Evolutionary conservation across 1,139 yeast species (phyloP).

Genomic region (Saccharomycopsis hybrid): DNA sequence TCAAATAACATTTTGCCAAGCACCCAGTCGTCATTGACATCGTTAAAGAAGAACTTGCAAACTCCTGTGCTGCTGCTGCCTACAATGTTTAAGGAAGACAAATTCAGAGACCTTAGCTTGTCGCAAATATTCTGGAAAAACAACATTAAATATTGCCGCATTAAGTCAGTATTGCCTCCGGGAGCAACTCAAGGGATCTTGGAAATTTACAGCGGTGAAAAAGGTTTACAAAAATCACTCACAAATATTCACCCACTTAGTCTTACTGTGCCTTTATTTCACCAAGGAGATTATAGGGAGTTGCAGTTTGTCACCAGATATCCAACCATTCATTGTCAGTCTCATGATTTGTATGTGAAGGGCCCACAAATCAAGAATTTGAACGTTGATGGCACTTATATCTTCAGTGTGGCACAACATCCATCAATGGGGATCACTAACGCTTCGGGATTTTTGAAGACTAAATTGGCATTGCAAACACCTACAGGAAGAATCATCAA

Average conservation of each 20-base stretch:
- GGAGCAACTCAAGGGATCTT: conserved; percentile 62
- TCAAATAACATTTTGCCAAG: conserved; percentile 22
- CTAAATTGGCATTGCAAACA: conserved; percentile 65
- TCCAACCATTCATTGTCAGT: conserved; percentile 63
- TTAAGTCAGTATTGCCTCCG: conserved; percentile 77
- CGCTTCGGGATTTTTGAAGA: conserved; percentile 35
- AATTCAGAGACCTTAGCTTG: conserved; percentile 44
- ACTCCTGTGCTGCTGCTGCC: conserved; percentile 27
- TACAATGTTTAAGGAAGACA: conserved; percentile 34
- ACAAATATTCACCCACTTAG: conserved; percentile 65
- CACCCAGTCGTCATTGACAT: not conserved
- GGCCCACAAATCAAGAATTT: conserved; percentile 77
- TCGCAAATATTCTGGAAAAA: conserved; percentile 73
- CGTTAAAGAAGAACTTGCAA: not conserved
- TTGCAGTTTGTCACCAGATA: conserved; percentile 64
- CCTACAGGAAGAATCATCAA: conserved; percentile 78
- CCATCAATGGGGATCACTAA: conserved; percentile 53
- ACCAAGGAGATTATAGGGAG: conserved; percentile 48
- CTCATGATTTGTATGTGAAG: conserved; percentile 70
- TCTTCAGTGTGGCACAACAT: conserved; percentile 56
- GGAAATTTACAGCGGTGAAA: conserved; percentile 67
- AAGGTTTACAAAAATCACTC: conserved; percentile 54
- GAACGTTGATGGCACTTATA: conserved; percentile 50
- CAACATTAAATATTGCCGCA: conserved; percentile 58
- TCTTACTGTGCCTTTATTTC: conserved; percentile 71